phyloP scores from a whole-genome alignment of 257 asterid genomes.

The Solanum rostratum region DNA sequence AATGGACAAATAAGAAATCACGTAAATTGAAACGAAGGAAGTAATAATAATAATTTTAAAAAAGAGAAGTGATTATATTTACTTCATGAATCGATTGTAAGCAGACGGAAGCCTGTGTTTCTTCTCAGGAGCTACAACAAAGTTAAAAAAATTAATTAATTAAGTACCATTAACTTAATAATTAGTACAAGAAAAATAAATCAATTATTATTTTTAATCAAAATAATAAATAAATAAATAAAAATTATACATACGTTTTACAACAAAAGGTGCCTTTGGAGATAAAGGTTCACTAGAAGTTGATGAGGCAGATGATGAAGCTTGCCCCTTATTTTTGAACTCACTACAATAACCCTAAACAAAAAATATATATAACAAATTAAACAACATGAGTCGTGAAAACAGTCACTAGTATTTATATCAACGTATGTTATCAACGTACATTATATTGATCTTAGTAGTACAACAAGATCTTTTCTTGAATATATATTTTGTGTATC shows the following conservation, averaged over 20 bases:
- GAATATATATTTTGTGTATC: not conserved
- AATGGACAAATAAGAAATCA: not conserved
- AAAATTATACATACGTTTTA: conserved; percentile 68
- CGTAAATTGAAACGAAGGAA: not conserved
- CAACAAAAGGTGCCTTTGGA: conserved; percentile 81
- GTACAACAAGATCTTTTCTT: not conserved
- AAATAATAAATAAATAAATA: not conserved
- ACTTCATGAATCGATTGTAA: conserved; percentile 98
- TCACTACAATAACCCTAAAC: conserved; percentile 43
- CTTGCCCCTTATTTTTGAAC: conserved; percentile 39
- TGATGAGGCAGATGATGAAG: conserved; percentile 62
- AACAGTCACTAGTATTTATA: not conserved
- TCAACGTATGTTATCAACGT: not conserved
- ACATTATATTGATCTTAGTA: not conserved
- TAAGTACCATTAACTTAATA: not conserved
- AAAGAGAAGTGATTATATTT: not conserved
- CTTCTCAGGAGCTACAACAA: conserved; percentile 77
- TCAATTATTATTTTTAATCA: not conserved
- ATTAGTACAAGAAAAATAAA: no score
- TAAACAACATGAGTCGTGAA: not conserved
- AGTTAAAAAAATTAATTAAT: not conserved
- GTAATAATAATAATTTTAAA: no score
- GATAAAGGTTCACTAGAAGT: conserved; percentile 51
- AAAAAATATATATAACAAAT: not conserved
- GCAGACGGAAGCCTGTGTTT: conserved; percentile 98